Evolutionary conservation across 2,329 filamentous ascomycete genomes (phyloP).

Genomic region (Clonostachys rosea): DNA sequence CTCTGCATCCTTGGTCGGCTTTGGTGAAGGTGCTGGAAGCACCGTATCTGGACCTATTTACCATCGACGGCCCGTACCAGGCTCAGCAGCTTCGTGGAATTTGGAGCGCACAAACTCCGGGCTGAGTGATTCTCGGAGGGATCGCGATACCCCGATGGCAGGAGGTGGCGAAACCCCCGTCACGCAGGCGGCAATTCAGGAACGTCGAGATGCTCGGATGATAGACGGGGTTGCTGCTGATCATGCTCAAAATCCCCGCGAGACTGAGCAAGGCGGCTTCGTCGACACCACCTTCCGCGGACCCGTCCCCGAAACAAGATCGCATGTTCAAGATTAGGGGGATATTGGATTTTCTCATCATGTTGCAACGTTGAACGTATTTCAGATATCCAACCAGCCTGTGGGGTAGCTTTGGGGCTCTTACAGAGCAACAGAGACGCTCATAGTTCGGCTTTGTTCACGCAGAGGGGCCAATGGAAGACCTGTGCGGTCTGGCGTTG

Average conservation of each 20-base stretch:
- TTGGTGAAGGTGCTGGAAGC: conserved; percentile 86
- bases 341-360: too few relatives aligned
- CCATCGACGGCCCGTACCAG: conserved; percentile 43
- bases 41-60: conserved; percentile 78
- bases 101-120: conserved; percentile 48
- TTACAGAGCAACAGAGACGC: too few relatives aligned
- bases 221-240: conserved; percentile 62
- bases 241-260: conserved; percentile 37
- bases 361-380: too few relatives aligned
- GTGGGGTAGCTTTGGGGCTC: too few relatives aligned
- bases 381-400: too few relatives aligned
- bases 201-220: conserved; percentile 58
- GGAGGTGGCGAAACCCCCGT: conserved; percentile 32
- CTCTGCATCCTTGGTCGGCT: conserved; percentile 79
- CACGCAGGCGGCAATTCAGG: conserved; percentile 40
- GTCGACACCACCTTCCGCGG: conserved; percentile 61
- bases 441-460: too few relatives aligned
- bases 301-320: conserved; percentile 35
- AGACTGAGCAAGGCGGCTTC: conserved; percentile 46
- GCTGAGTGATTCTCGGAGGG: conserved; percentile 38
- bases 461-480: too few relatives aligned
- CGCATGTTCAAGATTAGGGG: background rate
- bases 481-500: too few relatives aligned
- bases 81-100: conserved; percentile 31
- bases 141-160: conserved; percentile 22